These are phyloP conservation scores for Trichoderma sp. DNA, from an alignment of 2,329 filamentous ascomycete genomes.

Conservation along the genomic window DNA sequence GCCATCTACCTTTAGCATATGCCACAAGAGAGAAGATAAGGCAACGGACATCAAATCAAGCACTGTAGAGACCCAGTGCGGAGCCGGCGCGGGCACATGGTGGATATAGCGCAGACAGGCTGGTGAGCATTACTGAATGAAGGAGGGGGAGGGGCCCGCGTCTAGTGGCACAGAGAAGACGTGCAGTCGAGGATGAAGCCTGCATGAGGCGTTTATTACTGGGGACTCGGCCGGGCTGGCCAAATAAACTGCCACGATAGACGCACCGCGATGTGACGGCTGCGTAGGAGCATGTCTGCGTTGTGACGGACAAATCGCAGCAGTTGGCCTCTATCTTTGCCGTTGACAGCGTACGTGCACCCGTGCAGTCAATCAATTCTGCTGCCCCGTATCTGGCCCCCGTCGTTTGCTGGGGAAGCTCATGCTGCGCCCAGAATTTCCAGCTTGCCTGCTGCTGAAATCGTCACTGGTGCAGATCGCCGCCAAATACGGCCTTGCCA, in stretches of 20 bases:
- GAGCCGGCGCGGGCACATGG: constrained; percentile 24
- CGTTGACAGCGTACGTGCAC: not conserved
- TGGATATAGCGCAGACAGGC: constrained; percentile 20
- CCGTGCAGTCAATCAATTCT: not conserved
- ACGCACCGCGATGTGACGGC: not conserved
- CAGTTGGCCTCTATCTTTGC: not conserved
- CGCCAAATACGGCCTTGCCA: constrained; percentile 2
- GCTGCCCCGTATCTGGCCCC: not conserved
- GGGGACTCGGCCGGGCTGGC: not conserved
- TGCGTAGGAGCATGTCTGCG: not conserved
- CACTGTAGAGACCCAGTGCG: constrained; percentile 20
- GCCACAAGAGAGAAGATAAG: not conserved
- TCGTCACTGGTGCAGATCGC: constrained; percentile 23
- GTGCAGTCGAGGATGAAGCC: constrained; percentile 2
- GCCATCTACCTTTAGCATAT: not conserved
- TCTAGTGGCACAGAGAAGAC: constrained; percentile 7
- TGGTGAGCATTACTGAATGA: constrained; percentile 21
- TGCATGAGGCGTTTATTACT: not conserved
- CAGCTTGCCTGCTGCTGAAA: constrained; percentile 7
- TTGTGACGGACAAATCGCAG: not conserved
- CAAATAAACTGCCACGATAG: not conserved
- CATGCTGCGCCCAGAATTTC: constrained; percentile 3
- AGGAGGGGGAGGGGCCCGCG: constrained; percentile 24
- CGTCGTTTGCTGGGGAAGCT: constrained; percentile 14
- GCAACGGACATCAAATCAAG: not conserved